Percentiles rank a stretch among this genome's conserved stretches.
These are phyloP conservation scores for Cyberlindnera bimundalis DNA, from an alignment of 805 yeast species.

Conservation along the genomic window DNA sequence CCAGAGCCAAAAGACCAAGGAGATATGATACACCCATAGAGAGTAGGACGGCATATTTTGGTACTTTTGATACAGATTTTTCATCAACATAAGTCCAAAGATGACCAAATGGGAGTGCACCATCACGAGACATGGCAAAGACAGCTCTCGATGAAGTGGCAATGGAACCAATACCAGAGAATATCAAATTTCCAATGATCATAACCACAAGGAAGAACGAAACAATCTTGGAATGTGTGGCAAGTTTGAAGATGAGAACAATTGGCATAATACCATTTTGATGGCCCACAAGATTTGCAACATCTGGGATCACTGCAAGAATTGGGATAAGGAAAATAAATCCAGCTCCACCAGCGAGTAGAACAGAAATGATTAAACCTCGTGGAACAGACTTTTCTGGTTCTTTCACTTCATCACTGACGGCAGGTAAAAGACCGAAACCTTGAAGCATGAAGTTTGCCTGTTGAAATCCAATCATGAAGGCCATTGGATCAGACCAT, in stretches of 20 bases:
- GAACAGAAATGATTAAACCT: conserved; percentile 64
- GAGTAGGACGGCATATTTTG: conserved; percentile 63
- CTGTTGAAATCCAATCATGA: conserved; percentile 73
- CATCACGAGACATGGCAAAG: conserved; percentile 79
- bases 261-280: conserved; percentile 73
- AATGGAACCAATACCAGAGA: conserved; percentile 75
- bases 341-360: conserved; percentile 66
- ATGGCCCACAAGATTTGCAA: conserved; percentile 50
- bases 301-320: conserved; percentile 67
- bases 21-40: conserved; percentile 59
- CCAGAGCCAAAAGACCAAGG: conserved; percentile 60
- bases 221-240: conserved; percentile 65
- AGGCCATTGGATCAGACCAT: conserved; percentile 69
- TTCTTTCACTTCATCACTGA: conserved; percentile 75
- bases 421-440: conserved; percentile 75
- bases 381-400: conserved; percentile 75
- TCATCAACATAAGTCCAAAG: conserved; percentile 66
- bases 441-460: conserved; percentile 80
- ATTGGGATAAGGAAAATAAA: conserved; percentile 69
- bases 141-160: conserved; percentile 84
- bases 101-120: conserved; percentile 65
- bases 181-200: conserved; percentile 64
- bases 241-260: conserved; percentile 66
- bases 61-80: conserved; percentile 52
- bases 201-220: conserved; percentile 66